phyloP scores from a whole-genome alignment of 148 eudicot species.

The Spergularia marina region DNA sequence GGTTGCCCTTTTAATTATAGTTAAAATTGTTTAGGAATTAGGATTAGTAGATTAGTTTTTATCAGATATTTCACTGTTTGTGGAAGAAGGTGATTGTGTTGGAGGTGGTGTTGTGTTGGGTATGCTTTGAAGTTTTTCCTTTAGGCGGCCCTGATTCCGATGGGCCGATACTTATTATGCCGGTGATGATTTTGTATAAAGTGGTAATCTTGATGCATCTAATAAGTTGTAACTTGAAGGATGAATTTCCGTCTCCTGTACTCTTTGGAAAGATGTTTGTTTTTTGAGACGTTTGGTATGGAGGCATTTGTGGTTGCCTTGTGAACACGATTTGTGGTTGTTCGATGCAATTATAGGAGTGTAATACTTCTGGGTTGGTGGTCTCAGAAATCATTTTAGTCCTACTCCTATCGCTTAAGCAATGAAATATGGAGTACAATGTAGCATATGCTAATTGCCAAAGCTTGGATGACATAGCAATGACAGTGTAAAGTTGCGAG shows the following conservation, averaged over 20 bases:
- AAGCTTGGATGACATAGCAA: neutral
- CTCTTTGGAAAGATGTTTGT: neutral
- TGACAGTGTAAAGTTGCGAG: neutral
- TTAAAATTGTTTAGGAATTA: neutral
- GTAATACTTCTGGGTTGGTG: neutral
- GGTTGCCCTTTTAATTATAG: neutral
- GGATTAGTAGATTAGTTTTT: neutral
- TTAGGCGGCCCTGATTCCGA: neutral
- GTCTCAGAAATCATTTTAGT: neutral
- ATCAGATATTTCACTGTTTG: neutral
- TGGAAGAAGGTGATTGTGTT: neutral
- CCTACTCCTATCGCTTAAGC: neutral
- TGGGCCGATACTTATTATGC: neutral
- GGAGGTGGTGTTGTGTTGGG: neutral
- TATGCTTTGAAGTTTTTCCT: neutral
- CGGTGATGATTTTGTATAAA: neutral
- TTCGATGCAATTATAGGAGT: neutral
- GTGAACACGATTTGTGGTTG: constrained; percentile 1
- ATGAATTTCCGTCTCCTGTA: too few relatives aligned
- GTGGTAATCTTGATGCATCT: neutral
- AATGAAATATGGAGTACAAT: neutral
- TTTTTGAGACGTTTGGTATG: neutral
- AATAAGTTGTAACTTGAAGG: neutral
- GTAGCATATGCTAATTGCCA: neutral
- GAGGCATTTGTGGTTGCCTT: neutral